Evolutionary conservation across 805 yeast genomes (phyloP).

Genomic region (Ogataea angusta): DNA sequence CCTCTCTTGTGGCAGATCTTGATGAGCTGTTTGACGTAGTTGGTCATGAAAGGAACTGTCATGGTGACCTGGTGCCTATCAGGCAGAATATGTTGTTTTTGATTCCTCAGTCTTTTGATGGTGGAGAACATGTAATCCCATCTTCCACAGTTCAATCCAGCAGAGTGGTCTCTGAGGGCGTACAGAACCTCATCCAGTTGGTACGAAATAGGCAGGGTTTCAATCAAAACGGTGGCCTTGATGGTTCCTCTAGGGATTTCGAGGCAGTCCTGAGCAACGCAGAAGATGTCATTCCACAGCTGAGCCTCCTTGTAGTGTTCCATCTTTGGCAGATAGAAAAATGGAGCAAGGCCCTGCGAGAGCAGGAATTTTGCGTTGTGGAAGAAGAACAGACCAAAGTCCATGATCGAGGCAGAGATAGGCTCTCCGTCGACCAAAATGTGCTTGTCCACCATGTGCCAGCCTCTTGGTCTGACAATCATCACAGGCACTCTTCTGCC

Average conservation of each 20-base stretch:
- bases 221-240: conserved; percentile 78
- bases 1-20: conserved; percentile 73
- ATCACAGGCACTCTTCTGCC: conserved; percentile 67
- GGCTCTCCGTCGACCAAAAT: conserved; percentile 71
- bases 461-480: conserved; percentile 84
- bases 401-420: conserved; percentile 72
- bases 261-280: conserved; percentile 69
- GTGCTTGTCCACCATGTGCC: conserved; percentile 80
- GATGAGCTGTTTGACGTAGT: conserved; percentile 70
- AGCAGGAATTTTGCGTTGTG: conserved; percentile 66
- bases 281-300: conserved; percentile 79
- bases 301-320: conserved; percentile 82
- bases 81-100: conserved; percentile 66
- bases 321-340: conserved; percentile 82
- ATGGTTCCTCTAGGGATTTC: conserved; percentile 72
- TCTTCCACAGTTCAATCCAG: conserved; percentile 84
- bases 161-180: conserved; percentile 71
- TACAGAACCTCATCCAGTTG: conserved; percentile 83
- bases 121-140: conserved; percentile 87
- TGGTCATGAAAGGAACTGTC: conserved; percentile 78
- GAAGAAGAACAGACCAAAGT: conserved; percentile 74
- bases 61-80: conserved; percentile 76
- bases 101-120: conserved; percentile 70
- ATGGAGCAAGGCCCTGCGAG: conserved; percentile 71
- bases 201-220: conserved; percentile 81